Evolutionary conservation across 2,329 filamentous ascomycete species (phyloP), one percentile per base, ranked within the genome.

Genomic region (Coleophoma eucalyptorum): DNA sequence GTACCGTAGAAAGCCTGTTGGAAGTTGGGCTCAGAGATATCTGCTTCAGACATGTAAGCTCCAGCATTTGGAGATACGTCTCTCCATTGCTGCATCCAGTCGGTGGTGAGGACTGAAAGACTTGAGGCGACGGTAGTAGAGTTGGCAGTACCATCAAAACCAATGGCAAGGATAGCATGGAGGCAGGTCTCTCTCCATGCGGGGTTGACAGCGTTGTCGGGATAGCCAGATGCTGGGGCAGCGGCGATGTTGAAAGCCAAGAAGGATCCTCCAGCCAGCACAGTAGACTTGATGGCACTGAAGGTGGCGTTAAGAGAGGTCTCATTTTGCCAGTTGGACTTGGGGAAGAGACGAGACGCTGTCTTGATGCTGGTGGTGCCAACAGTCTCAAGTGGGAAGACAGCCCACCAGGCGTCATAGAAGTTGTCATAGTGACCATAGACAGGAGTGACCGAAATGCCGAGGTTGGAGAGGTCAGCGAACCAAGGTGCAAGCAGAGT

Each of bases 331-430:
- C 64, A 73, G 54, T 69, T 70, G 13, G 59, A 58, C 18, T 63
- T 62, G 1, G 73, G 72, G 31, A 75, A 67, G 7, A 75, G 62
- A 15, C 72, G 71, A n/a, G 66, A 71, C 5, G 64, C 69, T 5
- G 65, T 68, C 32, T 64, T 64, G 5, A 65, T 51, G 18, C 58
- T 56, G 18, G 58, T 54, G 37, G 58, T 62, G 7, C 65, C 67
- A 34, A 68, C 62, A 18, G 53, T 51, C 48, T 69, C 66, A 18
- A 65, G 58, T 11, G 67, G 11, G 20, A 20, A n/a, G 46, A 47
- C 15, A 46, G 45, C 19, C 35, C 35, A 38, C 35, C 35, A 38
- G 13, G 15, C 35, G 71, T 57, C 1, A 55, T 63, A 0, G 59
- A 52, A 0, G 57, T 52, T 26, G 13, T 69, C 58, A 1, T 64